Evolutionary conservation across 805 yeast species (phyloP).

Genomic region (Cyberlindnera saturnus): DNA sequence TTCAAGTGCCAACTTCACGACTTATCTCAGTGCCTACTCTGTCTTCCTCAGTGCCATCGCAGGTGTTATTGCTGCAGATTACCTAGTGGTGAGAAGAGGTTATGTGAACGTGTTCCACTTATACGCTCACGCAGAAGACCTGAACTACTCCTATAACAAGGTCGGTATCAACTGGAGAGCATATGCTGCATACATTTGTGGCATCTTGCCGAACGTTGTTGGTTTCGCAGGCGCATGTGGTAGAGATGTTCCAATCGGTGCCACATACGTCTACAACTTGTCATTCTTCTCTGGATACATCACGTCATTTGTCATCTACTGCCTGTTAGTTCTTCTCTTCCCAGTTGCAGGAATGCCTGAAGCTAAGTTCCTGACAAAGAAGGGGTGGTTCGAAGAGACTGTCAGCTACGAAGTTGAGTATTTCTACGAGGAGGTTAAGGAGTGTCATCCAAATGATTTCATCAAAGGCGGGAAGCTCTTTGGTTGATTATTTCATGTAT

Average conservation of each 20-base stretch:
- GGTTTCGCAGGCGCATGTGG: slow-evolving; percentile 86
- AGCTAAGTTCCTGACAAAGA: slow-evolving; percentile 34
- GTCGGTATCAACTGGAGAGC: slow-evolving; percentile 83
- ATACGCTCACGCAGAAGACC: slow-evolving; percentile 38
- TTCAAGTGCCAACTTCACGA: slow-evolving; percentile 67
- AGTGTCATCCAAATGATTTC: slow-evolving; percentile 16
- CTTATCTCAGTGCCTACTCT: slow-evolving; percentile 74
- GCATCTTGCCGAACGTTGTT: slow-evolving; percentile 76
- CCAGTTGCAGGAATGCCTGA: slow-evolving; percentile 47
- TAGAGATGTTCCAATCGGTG: slow-evolving; percentile 74
- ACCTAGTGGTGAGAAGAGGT: slow-evolving; percentile 70
- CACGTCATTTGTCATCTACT: slow-evolving; percentile 49
- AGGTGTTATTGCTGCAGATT: slow-evolving; percentile 68
- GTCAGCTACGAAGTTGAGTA: slow-evolving; percentile 8
- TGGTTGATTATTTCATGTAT: background rate
- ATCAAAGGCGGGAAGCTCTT: slow-evolving; percentile 6
- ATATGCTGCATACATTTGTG: slow-evolving; percentile 69
- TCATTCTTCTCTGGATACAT: slow-evolving; percentile 76
- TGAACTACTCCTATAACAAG: slow-evolving; percentile 52
- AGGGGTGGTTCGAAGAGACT: slow-evolving; percentile 40
- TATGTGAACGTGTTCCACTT: slow-evolving; percentile 56
- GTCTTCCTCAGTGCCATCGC: slow-evolving; percentile 81
- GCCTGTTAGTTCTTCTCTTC: slow-evolving; percentile 41
- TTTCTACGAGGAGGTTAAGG: slow-evolving; percentile 12
- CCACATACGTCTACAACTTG: slow-evolving; percentile 63